phyloP scores from a whole-genome alignment of 1,139 yeast species.

The Sugiyamaella paludigena region DNA sequence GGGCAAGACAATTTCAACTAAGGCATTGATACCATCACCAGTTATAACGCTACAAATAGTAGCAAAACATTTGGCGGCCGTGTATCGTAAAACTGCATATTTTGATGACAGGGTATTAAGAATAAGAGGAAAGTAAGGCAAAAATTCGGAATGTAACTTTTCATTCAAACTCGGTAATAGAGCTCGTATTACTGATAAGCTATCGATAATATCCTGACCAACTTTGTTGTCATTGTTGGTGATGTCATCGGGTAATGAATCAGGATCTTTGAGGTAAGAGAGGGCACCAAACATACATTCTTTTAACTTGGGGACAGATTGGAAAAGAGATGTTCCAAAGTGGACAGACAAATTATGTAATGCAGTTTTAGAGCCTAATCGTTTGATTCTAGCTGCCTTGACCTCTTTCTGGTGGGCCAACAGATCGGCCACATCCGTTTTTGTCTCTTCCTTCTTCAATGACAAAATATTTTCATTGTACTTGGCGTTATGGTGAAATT shows the following conservation, averaged over 20 bases:
- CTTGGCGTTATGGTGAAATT: constrained; percentile 66
- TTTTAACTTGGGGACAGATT: constrained; percentile 63
- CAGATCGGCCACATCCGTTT: constrained; percentile 64
- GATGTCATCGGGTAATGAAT: constrained; percentile 39
- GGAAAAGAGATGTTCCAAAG: constrained; percentile 57
- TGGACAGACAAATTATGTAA: constrained; percentile 49
- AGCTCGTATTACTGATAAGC: constrained; percentile 78
- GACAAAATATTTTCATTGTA: constrained; percentile 64
- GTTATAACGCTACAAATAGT: constrained; percentile 75
- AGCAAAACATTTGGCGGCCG: constrained; percentile 89
- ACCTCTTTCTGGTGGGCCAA: constrained; percentile 62
- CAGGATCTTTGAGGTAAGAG: constrained; percentile 31
- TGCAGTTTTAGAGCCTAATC: constrained; percentile 78
- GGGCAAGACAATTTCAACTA: constrained; percentile 78
- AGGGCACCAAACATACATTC: constrained; percentile 70
- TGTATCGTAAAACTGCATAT: constrained; percentile 79
- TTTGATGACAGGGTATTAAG: constrained; percentile 64
- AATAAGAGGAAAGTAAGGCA: constrained; percentile 48
- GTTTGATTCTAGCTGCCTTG: constrained; percentile 72
- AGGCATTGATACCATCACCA: constrained; percentile 67
- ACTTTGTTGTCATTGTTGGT: constrained; percentile 46
- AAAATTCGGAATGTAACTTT: constrained; percentile 50
- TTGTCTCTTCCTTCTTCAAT: constrained; percentile 74
- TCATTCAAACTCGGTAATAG: constrained; percentile 61
- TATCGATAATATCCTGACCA: constrained; percentile 86